Percentiles rank a stretch among this genome's conserved stretches.
Conservation (phyloP, 805 yeast species). For the Debaryomyces prosopidis region DNA sequence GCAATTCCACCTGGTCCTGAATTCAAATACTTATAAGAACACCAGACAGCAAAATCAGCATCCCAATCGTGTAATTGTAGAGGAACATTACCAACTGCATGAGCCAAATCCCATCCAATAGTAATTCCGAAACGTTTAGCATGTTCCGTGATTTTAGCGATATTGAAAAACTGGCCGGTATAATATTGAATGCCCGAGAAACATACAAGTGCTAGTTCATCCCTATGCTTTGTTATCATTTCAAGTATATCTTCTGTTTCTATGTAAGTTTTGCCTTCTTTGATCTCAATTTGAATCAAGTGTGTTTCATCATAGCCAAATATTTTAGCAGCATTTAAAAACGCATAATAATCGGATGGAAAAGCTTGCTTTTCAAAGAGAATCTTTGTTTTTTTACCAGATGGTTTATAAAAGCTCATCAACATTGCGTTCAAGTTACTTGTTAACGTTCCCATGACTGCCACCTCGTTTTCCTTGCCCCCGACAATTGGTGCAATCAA, state of each 20-base stretch:
- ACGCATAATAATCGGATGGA: constrained; percentile 90
- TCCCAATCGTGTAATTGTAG: constrained; percentile 80
- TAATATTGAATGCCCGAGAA: constrained; percentile 91
- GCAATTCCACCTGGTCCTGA: constrained; percentile 94
- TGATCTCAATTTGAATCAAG: constrained; percentile 64
- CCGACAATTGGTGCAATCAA: constrained; percentile 76
- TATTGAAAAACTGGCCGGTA: constrained; percentile 85
- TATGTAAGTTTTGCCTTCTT: constrained; percentile 55
- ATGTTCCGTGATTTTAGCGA: constrained; percentile 62
- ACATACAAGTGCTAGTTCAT: constrained; percentile 69
- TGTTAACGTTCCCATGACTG: constrained; percentile 85
- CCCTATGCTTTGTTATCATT: constrained; percentile 54
- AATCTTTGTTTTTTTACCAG: constrained; percentile 59
- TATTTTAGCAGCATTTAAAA: constrained; percentile 67
- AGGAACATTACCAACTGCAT: constrained; percentile 87
- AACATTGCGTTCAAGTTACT: constrained; percentile 76
- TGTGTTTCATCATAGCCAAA: constrained; percentile 56
- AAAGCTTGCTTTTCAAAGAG: constrained; percentile 85
- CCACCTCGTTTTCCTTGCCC: constrained; percentile 73
- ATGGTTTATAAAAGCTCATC: constrained; percentile 73
- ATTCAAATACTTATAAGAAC: constrained; percentile 88
- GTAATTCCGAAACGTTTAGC: constrained; percentile 55
- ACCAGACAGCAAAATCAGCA: constrained; percentile 94
- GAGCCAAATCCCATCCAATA: constrained; percentile 96
- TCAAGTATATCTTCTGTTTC: constrained; percentile 63